Evolutionary conservation across 768 basidiomycete species (phyloP).

Genomic region (Naganishia vaughanmartiniae): DNA sequence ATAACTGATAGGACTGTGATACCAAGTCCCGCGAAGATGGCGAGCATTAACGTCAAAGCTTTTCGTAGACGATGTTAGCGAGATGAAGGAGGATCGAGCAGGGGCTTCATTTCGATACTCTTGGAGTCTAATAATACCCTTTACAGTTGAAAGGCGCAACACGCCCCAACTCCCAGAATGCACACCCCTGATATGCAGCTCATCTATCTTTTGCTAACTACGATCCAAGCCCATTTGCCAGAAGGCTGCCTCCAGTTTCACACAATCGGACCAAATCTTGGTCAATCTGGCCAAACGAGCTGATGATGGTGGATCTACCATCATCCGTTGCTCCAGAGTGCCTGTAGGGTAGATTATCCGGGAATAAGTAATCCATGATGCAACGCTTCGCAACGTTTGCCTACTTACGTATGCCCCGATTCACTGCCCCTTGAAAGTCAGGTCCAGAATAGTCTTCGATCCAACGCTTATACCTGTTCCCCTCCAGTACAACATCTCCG

Average conservation of each 20-base stretch:
- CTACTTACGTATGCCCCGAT: slow-evolving; percentile 66
- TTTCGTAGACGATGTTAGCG: no score
- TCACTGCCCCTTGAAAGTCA: slow-evolving; percentile 70
- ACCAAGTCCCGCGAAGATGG: no score
- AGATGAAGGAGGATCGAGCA: no score
- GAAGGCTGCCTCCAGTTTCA: slow-evolving; percentile 74
- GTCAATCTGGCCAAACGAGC: slow-evolving; percentile 65
- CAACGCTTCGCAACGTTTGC: neutral
- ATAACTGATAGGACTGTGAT: no score
- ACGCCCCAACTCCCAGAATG: no score
- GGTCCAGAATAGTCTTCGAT: slow-evolving; percentile 68
- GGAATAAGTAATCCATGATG: slow-evolving; percentile 16
- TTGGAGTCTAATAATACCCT: no score
- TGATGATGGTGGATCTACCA: slow-evolving; percentile 64
- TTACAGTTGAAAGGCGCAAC: no score
- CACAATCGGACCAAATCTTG: slow-evolving; percentile 71
- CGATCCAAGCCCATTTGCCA: slow-evolving; percentile 70
- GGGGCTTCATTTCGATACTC: no score
- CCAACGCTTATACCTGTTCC: slow-evolving; percentile 65
- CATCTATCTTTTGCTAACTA: slow-evolving; percentile 11
- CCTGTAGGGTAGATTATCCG: slow-evolving; percentile 55
- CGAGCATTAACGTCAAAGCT: no score
- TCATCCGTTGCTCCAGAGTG: slow-evolving; percentile 67
- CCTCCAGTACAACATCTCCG: slow-evolving; percentile 62
- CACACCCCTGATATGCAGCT: no score